Base-by-base conservation (phyloP, 2,329 filamentous ascomycete genomes). In the Cylindrodendrum hubeiense region DNA sequence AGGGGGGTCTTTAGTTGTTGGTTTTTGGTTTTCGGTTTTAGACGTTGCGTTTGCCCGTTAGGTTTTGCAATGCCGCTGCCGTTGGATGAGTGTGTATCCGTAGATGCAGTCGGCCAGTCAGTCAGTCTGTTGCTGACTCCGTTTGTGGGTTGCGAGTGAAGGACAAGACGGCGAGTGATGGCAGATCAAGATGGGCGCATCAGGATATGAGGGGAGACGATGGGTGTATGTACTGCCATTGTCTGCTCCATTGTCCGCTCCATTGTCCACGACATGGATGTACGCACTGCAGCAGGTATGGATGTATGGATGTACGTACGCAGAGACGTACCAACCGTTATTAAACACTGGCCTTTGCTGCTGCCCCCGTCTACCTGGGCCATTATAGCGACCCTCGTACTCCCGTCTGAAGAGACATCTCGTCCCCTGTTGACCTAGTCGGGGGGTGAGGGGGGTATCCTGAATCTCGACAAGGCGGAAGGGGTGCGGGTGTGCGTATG, bases 311-410 rank as follows among this genome's bases (percentile, higher is more conserved):
- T 47, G 52, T 59, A 54, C 54, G 49, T 63, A 58, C 55, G 54
- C 44, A 53, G 44, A 33, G 56, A 46, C 60, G 54, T 58, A 43
- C 60, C 47, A 63, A 58, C 49, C 41, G 60, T 58, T 50, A 49
- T 58, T 54, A 58, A 63, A 19, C 37, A 30, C 46, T 50, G 37
- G 28, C 33, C 21, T 22, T 44, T 28, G 24, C 26, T 49, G 9
- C 15, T 9, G 21, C 19, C 46, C 24, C 46, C 17, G 37, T 39
- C 37, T 9, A 10, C 33, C 30, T 13, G 10, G 15, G 10, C 15
- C 10, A 9, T 9, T 34, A 34, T 34, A 34, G 33, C 33, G 33
- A 34, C 10, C 10, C 9, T 17, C 37, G 37, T 39, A 39, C 15
- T 39, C 37, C 37, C 37, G n/a, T 39, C 37, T 17, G 17, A 22